Conservation (phyloP, 441 rosid genomes). For the Manihot esculenta region DNA sequence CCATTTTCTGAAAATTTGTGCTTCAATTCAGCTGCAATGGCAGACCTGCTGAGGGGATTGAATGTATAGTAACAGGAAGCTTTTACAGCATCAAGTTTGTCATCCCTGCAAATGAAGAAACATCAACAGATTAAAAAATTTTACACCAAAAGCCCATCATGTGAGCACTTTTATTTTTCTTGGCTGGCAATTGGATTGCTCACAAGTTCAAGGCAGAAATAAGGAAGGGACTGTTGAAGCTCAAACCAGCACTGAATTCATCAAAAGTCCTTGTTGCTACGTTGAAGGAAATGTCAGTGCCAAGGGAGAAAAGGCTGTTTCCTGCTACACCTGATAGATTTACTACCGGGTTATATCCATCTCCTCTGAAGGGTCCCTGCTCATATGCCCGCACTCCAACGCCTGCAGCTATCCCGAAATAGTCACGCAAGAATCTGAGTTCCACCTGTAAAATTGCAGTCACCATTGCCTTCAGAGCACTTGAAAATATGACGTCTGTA, state of each 20-base stretch:
- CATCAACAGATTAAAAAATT: neutral
- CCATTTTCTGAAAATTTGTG: conserved; percentile 25
- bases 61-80: conserved; percentile 37
- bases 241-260: conserved; percentile 41
- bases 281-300: conserved; percentile 40
- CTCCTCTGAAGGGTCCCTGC: conserved; percentile 19
- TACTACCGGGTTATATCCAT: conserved; percentile 34
- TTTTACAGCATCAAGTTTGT: conserved; percentile 34
- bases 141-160: neutral
- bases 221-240: conserved; percentile 37
- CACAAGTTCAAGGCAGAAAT: conserved; percentile 49
- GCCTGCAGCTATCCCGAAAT: conserved; percentile 47
- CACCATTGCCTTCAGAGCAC: conserved; percentile 21
- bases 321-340: conserved; percentile 47
- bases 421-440: conserved; percentile 43
- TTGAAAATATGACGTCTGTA: neutral
- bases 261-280: conserved; percentile 23
- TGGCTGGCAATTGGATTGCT: conserved; percentile 21
- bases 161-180: neutral
- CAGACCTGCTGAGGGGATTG: conserved; percentile 34
- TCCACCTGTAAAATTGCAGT: conserved; percentile 44
- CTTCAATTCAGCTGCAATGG: conserved; percentile 53
- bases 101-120: conserved; percentile 40
- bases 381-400: conserved; percentile 35
- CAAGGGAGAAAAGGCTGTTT: conserved; percentile 37